Base-by-base conservation (phyloP, 768 basidiomycete genomes). In the Leucocoprinus leucothites region DNA sequence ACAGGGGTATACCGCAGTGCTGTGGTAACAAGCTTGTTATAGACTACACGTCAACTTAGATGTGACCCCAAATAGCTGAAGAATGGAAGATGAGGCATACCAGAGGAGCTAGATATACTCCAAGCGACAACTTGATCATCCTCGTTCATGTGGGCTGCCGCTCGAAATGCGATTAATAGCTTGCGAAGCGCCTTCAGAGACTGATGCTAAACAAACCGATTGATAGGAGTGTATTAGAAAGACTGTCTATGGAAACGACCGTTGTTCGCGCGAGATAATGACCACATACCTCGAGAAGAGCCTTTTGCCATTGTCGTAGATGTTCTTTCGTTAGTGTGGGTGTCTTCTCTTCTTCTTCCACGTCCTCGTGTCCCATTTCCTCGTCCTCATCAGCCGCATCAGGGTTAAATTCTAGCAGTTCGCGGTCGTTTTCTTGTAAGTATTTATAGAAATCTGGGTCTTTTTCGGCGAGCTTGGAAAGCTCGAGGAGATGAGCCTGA, bases 381-480 rank as follows among this genome's bases (percentile, higher is more conserved):
- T 70, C 79, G 11, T 67, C 71, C 2, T 65, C 75, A 1, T 68
- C 70, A 1, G 68, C 69, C 21, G 64, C 70, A 51, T 76, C 63
- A 0, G 79, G 72, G 38, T 84, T 75, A 65, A 98, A 98, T 3
- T 91, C 80, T 2, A 99, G 77, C n/a, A 98, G 75, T 53, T 94
- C 94, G 56, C 78, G 75, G 70, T 99, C 97, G 65, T 99, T 94
- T 71, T 98, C 92, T 73, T 95, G 88, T 1, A 99, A 78, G 67
- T 95, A 99, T 71, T 95, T 93, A 86, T 84, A 99, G 74, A 98
- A 99, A 65, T 97, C 96, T n/a, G 96, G 96, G 69, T 99, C 96
- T 67, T 93, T 94, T 70, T 96, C 89, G 1, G 91, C 91, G 34
- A 99, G 81, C 65, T 90, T 86, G 36, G 90, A 86, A 13, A 99